These are phyloP conservation scores for Coniophora puteana DNA, from an alignment of 1,284 basidiomycete genomes.

Conservation along the genomic window DNA sequence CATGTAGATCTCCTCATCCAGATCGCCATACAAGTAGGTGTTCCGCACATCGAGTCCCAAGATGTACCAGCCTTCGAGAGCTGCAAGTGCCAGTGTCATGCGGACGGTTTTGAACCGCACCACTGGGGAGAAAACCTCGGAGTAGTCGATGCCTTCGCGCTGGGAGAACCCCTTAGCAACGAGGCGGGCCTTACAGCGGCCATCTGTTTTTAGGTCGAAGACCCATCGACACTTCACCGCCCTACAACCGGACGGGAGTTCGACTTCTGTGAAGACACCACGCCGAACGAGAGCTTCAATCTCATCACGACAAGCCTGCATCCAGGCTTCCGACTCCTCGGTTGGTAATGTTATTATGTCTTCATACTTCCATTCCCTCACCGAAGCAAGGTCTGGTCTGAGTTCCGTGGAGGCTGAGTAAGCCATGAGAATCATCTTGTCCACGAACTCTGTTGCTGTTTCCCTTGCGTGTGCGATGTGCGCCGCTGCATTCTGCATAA, in stretches of 20 bases:
- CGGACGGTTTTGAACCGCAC: slow-evolving; percentile 18
- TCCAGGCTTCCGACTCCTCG: too few relatives aligned
- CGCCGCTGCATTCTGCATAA: too few relatives aligned
- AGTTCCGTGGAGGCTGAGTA: too few relatives aligned
- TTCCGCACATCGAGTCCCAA: slow-evolving; percentile 10
- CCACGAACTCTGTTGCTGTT: too few relatives aligned
- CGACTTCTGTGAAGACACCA: too few relatives aligned
- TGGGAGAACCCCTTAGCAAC: slow-evolving; percentile 17
- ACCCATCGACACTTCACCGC: slow-evolving; percentile 32
- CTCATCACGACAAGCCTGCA: too few relatives aligned
- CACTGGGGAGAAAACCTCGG: slow-evolving; percentile 28
- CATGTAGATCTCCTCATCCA: slow-evolving; percentile 4
- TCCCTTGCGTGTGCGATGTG: too few relatives aligned
- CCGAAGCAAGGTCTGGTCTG: too few relatives aligned
- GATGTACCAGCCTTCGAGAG: slow-evolving; percentile 8
- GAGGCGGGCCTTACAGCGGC: slow-evolving; percentile 15
- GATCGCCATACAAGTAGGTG: not conserved
- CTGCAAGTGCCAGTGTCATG: slow-evolving; percentile 19
- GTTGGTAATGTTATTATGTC: too few relatives aligned
- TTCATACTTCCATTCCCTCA: too few relatives aligned
- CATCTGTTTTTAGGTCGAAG: slow-evolving; percentile 30
- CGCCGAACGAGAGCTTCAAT: too few relatives aligned
- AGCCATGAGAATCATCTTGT: too few relatives aligned
- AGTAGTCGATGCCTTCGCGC: slow-evolving; percentile 9
- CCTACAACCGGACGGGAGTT: slow-evolving; percentile 18